Base-by-base conservation (phyloP, 2,329 filamentous ascomycete genomes). In the Cladosporium sp. region DNA sequence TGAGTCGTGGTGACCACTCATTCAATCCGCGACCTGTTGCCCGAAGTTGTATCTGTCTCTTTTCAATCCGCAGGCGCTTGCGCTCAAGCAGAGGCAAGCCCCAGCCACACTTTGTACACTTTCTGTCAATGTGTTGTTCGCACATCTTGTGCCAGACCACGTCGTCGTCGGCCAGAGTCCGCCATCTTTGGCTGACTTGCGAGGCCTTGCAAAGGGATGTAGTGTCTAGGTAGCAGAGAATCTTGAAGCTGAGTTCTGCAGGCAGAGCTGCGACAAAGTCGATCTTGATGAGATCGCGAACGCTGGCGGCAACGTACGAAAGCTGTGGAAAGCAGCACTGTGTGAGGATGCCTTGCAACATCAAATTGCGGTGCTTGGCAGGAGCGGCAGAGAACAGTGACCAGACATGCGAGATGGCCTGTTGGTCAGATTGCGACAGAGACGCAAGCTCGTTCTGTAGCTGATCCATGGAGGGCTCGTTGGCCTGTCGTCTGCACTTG, bases 81-180 rank as follows among this genome's bases (percentile, higher is more conserved):
- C 91, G 84, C 69, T 99, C 94, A 51, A 99, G 77, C 57, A 96
- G 76, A 15, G 94, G 94, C 60, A 99, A 75, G 2, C 94, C 94
- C 91, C 92, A 97, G 22, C 94, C 93, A 70, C 94, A 99, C 70
- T 94, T 96, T 59, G 86, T 92, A 73, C 92, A 97, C 71, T 96
- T 96, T 60, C 91, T 81, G 71, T 95, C 90, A 65, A 97, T 95
- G 72, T 96, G 92, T 70, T 97, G 93, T 73, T 96, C 91, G 71
- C 94, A 99, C 92, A 97, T 97, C 62, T 88, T 89, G 70, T 97
- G 90, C 94, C 94, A 99, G 3, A 99, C 93, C 8, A 96, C 89
- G 72, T 99, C 93, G 69, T 97, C 93, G 67, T 97, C 94, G n/a
- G 94, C 93, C 39, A 99, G 78, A 58, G 84, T 84, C 61, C 90